phyloP scores from a whole-genome alignment of 352 stramenopile species.

The Phytopythium ostracodes region DNA sequence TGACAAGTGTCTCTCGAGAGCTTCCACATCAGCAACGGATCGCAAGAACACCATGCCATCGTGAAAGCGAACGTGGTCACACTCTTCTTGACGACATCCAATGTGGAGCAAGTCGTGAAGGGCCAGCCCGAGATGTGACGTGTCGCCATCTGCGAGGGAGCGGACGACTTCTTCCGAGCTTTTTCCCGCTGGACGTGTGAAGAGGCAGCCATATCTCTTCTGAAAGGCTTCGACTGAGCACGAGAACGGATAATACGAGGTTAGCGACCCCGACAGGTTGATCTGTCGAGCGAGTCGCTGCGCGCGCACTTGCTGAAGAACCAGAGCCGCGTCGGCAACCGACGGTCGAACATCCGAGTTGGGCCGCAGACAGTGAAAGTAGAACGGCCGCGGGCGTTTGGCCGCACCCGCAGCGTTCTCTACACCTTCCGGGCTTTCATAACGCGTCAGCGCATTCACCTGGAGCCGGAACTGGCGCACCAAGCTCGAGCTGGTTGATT shows the following conservation, averaged over 20 bases:
- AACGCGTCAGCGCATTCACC: constrained; percentile 18
- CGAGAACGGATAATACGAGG: constrained; percentile 22
- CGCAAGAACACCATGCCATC: constrained; percentile 19
- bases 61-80: background rate
- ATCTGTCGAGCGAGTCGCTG: constrained; percentile 33
- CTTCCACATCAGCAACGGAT: constrained; percentile 27
- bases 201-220: constrained; percentile 24
- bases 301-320: constrained; percentile 27
- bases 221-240: constrained; percentile 21
- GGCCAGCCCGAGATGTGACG: background rate
- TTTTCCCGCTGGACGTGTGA: background rate
- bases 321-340: constrained; percentile 18
- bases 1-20: constrained; percentile 35
- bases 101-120: background rate
- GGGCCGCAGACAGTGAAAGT: constrained; percentile 49
- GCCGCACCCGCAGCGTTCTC: background rate
- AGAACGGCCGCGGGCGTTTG: constrained; percentile 26
- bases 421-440: background rate
- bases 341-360: constrained; percentile 30
- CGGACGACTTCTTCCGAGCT: background rate
- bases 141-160: background rate
- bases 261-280: constrained; percentile 15
- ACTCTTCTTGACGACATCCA: background rate
- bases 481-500: constrained; percentile 14
- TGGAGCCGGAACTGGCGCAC: constrained; percentile 42